A percentile compares a stretch with the other conserved stretches of the same genome.
Evolutionary conservation across 805 yeast genomes (phyloP).

Genomic region (Metschnikowia koreensis): DNA sequence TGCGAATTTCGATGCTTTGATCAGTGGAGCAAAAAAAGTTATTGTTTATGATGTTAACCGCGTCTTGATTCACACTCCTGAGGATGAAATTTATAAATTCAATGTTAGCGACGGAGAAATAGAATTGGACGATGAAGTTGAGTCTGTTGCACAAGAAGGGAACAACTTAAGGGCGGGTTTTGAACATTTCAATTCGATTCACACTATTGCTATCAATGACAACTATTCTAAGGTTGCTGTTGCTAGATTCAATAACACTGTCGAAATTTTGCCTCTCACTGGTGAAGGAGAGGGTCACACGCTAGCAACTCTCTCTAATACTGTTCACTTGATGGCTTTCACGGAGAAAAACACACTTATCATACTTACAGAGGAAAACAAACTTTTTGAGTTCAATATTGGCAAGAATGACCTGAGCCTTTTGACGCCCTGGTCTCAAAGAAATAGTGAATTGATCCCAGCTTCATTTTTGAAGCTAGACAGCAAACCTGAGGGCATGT

Average conservation of each 20-base stretch:
- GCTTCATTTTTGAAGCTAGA: constrained; percentile 50
- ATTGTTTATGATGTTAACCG: constrained; percentile 45
- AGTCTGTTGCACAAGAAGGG: constrained; percentile 20
- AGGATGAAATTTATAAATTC: constrained; percentile 56
- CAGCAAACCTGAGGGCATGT: constrained; percentile 74
- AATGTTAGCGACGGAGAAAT: constrained; percentile 25
- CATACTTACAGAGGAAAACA: constrained; percentile 71
- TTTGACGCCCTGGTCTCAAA: constrained; percentile 75
- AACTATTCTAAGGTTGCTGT: constrained; percentile 50
- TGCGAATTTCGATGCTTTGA: constrained; percentile 34
- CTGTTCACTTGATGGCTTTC: constrained; percentile 62
- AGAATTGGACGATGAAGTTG: constrained; percentile 44
- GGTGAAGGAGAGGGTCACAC: constrained; percentile 28
- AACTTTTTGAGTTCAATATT: constrained; percentile 59
- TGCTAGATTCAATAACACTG: constrained; percentile 62
- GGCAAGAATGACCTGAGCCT: constrained; percentile 22
- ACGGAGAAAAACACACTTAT: constrained; percentile 51
- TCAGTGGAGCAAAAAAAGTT: constrained; percentile 57
- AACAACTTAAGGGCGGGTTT: constrained; percentile 27
- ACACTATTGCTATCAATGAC: constrained; percentile 48
- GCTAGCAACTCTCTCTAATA: constrained; percentile 57
- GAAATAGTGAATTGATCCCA: constrained; percentile 75
- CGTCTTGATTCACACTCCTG: constrained; percentile 53
- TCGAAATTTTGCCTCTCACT: constrained; percentile 48
- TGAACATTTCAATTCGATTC: constrained; percentile 51